A percentile compares a stretch with the other conserved stretches of the same genome.
phyloP scores from a whole-genome alignment of 2,329 filamentous ascomycete species.

The Aureobasidium sp. region DNA sequence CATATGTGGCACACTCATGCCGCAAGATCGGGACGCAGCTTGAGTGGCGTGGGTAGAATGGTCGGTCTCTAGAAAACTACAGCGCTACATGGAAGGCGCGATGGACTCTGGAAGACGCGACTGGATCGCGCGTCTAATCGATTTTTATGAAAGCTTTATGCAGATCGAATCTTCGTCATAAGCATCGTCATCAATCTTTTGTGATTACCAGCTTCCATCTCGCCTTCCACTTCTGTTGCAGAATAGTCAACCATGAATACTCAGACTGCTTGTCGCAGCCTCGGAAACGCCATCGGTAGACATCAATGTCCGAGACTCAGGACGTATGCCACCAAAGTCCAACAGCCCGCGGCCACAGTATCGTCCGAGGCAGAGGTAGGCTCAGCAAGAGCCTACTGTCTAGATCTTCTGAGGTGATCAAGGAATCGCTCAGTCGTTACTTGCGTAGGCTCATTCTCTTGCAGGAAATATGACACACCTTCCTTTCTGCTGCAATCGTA shows the following conservation, averaged over 20 bases:
- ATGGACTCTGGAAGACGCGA: slow-evolving; percentile 20
- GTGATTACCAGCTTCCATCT: neutral
- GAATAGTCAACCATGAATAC: neutral
- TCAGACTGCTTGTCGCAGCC: neutral
- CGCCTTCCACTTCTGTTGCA: neutral
- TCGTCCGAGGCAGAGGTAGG: slow-evolving; percentile 40
- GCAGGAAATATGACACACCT: slow-evolving; percentile 79
- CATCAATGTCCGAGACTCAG: neutral
- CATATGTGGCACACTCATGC: slow-evolving; percentile 32
- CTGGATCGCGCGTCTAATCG: neutral
- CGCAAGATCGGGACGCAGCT: too few relatives aligned
- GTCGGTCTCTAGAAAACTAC: too few relatives aligned
- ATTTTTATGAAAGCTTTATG: neutral
- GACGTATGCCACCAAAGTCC: slow-evolving; percentile 10
- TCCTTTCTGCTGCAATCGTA: slow-evolving; percentile 82
- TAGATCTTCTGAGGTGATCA: slow-evolving; percentile 49
- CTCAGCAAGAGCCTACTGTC: slow-evolving; percentile 52
- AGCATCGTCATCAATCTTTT: neutral
- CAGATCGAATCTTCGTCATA: too few relatives aligned
- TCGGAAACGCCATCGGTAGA: neutral
- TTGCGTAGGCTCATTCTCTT: neutral
- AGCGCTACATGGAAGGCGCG: neutral
- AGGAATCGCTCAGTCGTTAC: neutral
- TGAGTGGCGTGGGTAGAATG: neutral
- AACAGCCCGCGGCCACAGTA: slow-evolving; percentile 22